These are phyloP conservation scores for Coemansia pectinata DNA, from an alignment of 192 early-diverging fungal genomes.

Conservation along the genomic window DNA sequence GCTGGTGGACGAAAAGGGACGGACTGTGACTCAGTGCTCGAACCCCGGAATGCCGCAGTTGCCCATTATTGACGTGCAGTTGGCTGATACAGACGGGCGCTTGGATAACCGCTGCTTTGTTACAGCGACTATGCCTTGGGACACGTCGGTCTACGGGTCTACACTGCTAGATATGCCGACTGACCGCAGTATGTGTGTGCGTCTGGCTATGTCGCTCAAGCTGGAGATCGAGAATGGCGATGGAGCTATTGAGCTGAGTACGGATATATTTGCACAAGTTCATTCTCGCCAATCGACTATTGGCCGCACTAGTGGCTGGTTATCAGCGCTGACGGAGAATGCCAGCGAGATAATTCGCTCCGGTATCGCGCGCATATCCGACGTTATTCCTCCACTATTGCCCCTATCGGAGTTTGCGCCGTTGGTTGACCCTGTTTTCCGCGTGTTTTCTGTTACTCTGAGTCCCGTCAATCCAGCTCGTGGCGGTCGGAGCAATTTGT, in stretches of 20 bases:
- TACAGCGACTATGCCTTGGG: conserved; percentile 65
- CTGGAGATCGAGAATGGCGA: conserved; percentile 63
- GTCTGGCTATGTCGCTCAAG: conserved; percentile 58
- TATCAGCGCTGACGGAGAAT: conserved; percentile 15
- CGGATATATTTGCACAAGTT: conserved; percentile 64
- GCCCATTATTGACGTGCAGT: conserved; percentile 45
- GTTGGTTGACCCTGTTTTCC: conserved; percentile 33
- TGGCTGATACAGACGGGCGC: conserved; percentile 51
- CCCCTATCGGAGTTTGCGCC: conserved; percentile 8
- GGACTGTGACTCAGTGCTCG: conserved; percentile 3
- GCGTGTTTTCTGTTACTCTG: conserved; percentile 65
- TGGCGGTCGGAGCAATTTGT: conserved; percentile 60
- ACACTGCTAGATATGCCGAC: conserved; percentile 67
- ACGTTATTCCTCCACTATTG: neutral
- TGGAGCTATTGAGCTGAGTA: conserved; percentile 58
- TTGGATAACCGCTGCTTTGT: conserved; percentile 66
- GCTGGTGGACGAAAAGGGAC: conserved; percentile 65
- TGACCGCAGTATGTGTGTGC: conserved; percentile 58
- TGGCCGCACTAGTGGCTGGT: conserved; percentile 17
- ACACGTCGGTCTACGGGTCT: conserved; percentile 72
- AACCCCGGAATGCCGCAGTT: conserved; percentile 9
- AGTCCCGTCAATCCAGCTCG: conserved; percentile 54
- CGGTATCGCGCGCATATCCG: neutral
- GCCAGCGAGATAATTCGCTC: conserved; percentile 12
- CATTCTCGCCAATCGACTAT: conserved; percentile 50